phyloP scores from a whole-genome alignment of 345 rosid genomes.

The Passiflora organensis region DNA sequence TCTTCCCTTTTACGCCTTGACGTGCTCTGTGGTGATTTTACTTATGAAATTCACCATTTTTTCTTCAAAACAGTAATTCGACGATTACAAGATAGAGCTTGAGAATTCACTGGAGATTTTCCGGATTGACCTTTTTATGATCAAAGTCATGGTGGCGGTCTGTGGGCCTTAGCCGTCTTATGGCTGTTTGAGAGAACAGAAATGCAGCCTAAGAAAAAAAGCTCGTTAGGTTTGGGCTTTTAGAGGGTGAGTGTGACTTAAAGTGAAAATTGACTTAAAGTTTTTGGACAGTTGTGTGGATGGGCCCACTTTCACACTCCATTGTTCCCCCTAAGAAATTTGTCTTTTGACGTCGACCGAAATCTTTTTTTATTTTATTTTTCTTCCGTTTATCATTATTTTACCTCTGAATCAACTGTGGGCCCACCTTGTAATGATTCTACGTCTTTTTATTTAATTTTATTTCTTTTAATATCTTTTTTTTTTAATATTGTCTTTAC shows the following conservation, averaged over 20 bases:
- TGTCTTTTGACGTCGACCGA: conserved; percentile 22
- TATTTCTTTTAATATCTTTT: too few relatives aligned
- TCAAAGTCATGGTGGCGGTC: too few relatives aligned
- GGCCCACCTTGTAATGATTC: conserved; percentile 26
- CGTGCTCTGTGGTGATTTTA: too few relatives aligned
- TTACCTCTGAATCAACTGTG: conserved; percentile 10
- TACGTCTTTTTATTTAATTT: conserved; percentile 2
- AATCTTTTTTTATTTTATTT: too few relatives aligned
- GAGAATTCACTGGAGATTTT: too few relatives aligned
- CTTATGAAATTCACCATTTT: too few relatives aligned
- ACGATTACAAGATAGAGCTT: too few relatives aligned
- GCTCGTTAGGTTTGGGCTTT: conserved; percentile 18
- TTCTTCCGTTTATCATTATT: conserved; percentile 7
- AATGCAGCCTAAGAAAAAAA: neutral
- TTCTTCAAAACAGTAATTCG: too few relatives aligned
- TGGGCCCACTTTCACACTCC: conserved; percentile 5
- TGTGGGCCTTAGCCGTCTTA: neutral
- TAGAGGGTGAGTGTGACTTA: too few relatives aligned
- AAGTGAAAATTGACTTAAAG: conserved; percentile 29
- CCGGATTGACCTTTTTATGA: too few relatives aligned
- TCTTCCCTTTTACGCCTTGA: too few relatives aligned
- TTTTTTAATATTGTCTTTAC: neutral
- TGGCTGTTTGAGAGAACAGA: neutral
- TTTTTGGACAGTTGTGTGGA: conserved; percentile 27
- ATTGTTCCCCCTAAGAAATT: too few relatives aligned